These are phyloP conservation scores for Tirmania nivea DNA, from an alignment of 495 filamentous ascomycete species.

Conservation along the genomic window DNA sequence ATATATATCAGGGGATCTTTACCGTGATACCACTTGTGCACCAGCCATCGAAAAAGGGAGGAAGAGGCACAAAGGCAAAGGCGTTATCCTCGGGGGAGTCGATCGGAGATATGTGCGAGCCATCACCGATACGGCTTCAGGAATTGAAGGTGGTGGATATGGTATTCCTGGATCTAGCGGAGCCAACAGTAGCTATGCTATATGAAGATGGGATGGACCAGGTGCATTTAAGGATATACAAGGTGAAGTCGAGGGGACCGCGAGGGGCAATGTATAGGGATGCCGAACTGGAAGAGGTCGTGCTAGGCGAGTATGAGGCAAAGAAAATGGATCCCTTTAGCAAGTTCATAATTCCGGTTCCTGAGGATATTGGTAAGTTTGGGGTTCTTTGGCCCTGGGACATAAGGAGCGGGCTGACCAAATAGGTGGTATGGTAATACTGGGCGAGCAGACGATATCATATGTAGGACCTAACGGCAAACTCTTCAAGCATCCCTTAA, in stretches of 20 bases:
- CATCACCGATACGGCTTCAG: conserved; percentile 51
- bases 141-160: conserved; percentile 73
- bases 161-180: conserved; percentile 55
- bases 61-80: conserved; percentile 1
- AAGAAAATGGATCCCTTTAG: conserved; percentile 52
- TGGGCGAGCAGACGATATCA: conserved; percentile 64
- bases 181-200: conserved; percentile 62
- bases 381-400: background rate
- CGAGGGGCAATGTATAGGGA: background rate
- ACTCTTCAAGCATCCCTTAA: conserved; percentile 34
- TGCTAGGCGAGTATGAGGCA: conserved; percentile 28
- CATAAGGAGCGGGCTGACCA: background rate
- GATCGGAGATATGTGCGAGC: conserved; percentile 37
- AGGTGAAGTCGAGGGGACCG: background rate
- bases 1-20: conserved; percentile 75
- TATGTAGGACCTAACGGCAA: conserved; percentile 57
- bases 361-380: conserved; percentile 28
- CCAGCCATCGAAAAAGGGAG: conserved; percentile 19
- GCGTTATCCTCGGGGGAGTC: conserved; percentile 27
- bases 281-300: conserved; percentile 16
- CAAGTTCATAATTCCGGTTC: conserved; percentile 65
- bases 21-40: conserved; percentile 45
- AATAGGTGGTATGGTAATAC: conserved; percentile 41
- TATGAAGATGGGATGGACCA: conserved; percentile 52
- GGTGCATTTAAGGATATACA: conserved; percentile 11